Evolutionary conservation across 2,329 filamentous ascomycete genomes (phyloP).

Genomic region (Aspergillus neotritici): DNA sequence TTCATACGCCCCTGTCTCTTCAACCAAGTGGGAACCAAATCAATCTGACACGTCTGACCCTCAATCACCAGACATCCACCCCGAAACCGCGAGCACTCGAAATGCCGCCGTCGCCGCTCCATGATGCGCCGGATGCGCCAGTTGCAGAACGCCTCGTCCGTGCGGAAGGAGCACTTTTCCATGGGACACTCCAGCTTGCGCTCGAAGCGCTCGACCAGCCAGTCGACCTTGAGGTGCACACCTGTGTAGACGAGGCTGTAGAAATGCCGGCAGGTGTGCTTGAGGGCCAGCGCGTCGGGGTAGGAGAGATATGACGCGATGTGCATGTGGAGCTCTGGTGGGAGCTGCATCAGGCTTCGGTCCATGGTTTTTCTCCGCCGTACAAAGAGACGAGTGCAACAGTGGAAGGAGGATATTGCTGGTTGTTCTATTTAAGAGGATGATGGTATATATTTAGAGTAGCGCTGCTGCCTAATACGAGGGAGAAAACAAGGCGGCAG

Average conservation of each 20-base stretch:
- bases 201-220: slow-evolving; percentile 60
- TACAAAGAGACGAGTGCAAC: not conserved
- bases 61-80: slow-evolving; percentile 37
- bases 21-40: slow-evolving; percentile 27
- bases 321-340: slow-evolving; percentile 61
- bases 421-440: not conserved
- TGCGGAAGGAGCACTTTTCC: slow-evolving; percentile 39
- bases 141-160: slow-evolving; percentile 40
- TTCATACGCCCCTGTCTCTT: slow-evolving; percentile 15
- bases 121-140: slow-evolving; percentile 38
- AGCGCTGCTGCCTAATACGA: slow-evolving; percentile 11
- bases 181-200: slow-evolving; percentile 63
- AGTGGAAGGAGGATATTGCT: not conserved
- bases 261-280: slow-evolving; percentile 61
- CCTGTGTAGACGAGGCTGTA: slow-evolving; percentile 61
- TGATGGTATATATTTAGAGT: slow-evolving; percentile 5
- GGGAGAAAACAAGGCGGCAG: not conserved
- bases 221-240: slow-evolving; percentile 60
- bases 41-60: slow-evolving; percentile 29
- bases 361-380: slow-evolving; percentile 1
- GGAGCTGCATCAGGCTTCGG: slow-evolving; percentile 47
- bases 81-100: slow-evolving; percentile 29
- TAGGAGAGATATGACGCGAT: slow-evolving; percentile 59
- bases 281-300: slow-evolving; percentile 65
- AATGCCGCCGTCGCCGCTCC: slow-evolving; percentile 36